Evolutionary conservation across 2,329 filamentous ascomycete genomes (phyloP).

Genomic region (Rhynchosporium secalis): DNA sequence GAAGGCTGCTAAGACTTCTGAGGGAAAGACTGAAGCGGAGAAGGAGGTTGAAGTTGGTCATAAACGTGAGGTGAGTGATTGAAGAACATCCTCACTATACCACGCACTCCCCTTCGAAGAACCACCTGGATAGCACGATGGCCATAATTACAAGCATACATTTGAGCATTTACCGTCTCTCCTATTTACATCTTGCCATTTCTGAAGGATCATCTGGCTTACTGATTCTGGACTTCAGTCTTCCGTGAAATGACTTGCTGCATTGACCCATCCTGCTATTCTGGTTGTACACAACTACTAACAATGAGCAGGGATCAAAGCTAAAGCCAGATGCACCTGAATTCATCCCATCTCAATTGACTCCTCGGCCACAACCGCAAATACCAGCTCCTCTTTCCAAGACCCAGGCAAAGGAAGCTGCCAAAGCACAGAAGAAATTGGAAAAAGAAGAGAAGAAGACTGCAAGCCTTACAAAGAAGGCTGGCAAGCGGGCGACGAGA

Average conservation of each 20-base stretch:
- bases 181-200: background rate
- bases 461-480: slow-evolving; percentile 28
- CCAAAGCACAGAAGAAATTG: slow-evolving; percentile 29
- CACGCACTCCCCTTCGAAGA: background rate
- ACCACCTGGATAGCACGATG: slow-evolving; percentile 23
- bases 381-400: slow-evolving; percentile 18
- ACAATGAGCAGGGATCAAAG: slow-evolving; percentile 33
- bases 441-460: slow-evolving; percentile 31
- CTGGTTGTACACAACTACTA: slow-evolving; percentile 12
- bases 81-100: slow-evolving; percentile 16
- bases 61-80: slow-evolving; percentile 35
- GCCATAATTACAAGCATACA: slow-evolving; percentile 13
- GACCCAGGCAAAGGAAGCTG: slow-evolving; percentile 23
- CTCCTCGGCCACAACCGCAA: background rate
- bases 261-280: background rate
- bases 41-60: slow-evolving; percentile 21
- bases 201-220: background rate
- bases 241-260: background rate
- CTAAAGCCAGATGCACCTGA: slow-evolving; percentile 45
- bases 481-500: slow-evolving; percentile 26
- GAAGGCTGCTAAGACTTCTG: background rate
- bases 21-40: background rate
- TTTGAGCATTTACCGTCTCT: background rate
- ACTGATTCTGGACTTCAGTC: background rate
- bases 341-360: slow-evolving; percentile 39